Conservation (phyloP, 441 rosid species). For the Iberis amara region DNA sequence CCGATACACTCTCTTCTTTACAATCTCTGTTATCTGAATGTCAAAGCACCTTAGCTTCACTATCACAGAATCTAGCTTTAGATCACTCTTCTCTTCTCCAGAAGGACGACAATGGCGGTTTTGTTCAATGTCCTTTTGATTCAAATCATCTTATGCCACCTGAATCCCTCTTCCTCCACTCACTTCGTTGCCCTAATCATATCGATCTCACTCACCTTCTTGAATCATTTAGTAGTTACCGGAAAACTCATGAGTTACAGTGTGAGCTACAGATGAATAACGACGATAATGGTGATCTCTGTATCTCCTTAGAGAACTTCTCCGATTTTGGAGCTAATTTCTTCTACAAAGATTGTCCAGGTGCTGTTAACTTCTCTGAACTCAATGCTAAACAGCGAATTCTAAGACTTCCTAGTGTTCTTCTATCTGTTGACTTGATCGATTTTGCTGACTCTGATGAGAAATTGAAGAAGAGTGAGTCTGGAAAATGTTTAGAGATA, state of each 20-base stretch:
- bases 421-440: conserved; percentile 50
- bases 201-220: conserved; percentile 34
- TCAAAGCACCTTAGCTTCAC: conserved; percentile 37
- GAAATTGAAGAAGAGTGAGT: conserved; percentile 19
- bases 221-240: conserved; percentile 35
- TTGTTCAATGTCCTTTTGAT: conserved; percentile 54
- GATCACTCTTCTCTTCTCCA: conserved; percentile 29
- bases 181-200: conserved; percentile 56
- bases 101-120: conserved; percentile 28
- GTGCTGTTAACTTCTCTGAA: conserved; percentile 38
- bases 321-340: conserved; percentile 38
- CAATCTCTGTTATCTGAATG: conserved; percentile 43
- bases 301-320: conserved; percentile 50
- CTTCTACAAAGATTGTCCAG: conserved; percentile 66
- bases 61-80: conserved; percentile 27
- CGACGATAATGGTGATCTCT: conserved; percentile 27
- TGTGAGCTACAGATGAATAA: conserved; percentile 11
- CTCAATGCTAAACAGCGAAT: conserved; percentile 29
- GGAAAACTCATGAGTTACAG: conserved; percentile 36
- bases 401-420: conserved; percentile 44
- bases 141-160: conserved; percentile 69
- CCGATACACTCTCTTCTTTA: conserved; percentile 47
- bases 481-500: conserved; percentile 24
- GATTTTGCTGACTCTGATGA: conserved; percentile 35
- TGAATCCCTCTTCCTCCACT: conserved; percentile 63